Conservation (phyloP, 306 rosid species). For the Quercus dentata region DNA sequence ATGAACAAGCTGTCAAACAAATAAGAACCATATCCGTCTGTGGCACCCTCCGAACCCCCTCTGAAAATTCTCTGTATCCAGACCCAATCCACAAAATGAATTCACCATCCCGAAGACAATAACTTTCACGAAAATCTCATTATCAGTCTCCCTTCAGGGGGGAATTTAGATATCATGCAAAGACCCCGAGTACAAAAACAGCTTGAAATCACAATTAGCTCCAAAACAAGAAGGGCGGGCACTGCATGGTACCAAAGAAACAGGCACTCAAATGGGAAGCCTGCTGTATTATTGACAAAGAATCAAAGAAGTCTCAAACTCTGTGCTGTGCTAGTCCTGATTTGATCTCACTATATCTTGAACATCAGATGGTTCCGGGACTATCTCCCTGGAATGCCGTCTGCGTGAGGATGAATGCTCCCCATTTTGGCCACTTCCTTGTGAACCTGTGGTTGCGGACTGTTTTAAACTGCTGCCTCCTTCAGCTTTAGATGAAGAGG, state of each 20-base stretch:
- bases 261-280: constrained; percentile 42
- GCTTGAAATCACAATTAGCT: constrained; percentile 23
- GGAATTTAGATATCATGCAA: constrained; percentile 28
- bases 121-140: constrained; percentile 14
- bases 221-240: constrained; percentile 19
- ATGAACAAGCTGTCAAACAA: constrained; percentile 45
- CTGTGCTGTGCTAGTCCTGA: constrained; percentile 30
- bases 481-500: constrained; percentile 47
- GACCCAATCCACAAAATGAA: constrained; percentile 27
- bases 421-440: constrained; percentile 55
- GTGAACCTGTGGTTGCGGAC: constrained; percentile 73
- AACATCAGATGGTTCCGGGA: constrained; percentile 69
- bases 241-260: constrained; percentile 17
- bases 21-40: constrained; percentile 45
- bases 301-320: constrained; percentile 36
- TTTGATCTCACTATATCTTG: constrained; percentile 59
- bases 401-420: constrained; percentile 68
- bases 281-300: constrained; percentile 56
- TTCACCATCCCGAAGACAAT: constrained; percentile 10
- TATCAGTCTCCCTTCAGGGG: constrained; percentile 27
- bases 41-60: constrained; percentile 34
- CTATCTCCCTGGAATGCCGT: constrained; percentile 68
- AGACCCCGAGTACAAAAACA: constrained; percentile 8
- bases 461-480: constrained; percentile 65
- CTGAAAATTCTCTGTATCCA: constrained; percentile 20